phyloP scores from a whole-genome alignment of 208 protist genomes.

The Wallacemonas sp. region DNA sequence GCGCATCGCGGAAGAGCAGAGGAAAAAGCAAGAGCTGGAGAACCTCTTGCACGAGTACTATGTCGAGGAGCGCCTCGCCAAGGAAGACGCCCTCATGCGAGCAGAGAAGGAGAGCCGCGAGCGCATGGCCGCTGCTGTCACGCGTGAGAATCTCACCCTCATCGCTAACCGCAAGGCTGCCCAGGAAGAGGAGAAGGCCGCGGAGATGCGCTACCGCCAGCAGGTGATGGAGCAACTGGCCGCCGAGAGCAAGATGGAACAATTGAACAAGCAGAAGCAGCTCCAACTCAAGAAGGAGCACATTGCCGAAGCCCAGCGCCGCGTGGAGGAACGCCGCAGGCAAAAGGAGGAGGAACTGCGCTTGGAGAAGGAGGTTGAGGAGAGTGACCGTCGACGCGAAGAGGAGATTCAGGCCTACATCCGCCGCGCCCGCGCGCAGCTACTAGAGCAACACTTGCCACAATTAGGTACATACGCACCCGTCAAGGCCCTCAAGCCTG shows the following conservation, averaged over 20 bases:
- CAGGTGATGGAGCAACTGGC: slow-evolving; percentile 74
- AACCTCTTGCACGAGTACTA: slow-evolving; percentile 88
- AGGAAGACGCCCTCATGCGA: slow-evolving; percentile 59
- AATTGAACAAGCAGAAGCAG: slow-evolving; percentile 68
- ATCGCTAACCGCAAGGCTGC: slow-evolving; percentile 59
- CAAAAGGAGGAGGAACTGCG: slow-evolving; percentile 78
- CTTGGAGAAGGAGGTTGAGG: slow-evolving; percentile 54
- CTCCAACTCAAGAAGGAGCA: slow-evolving; percentile 77
- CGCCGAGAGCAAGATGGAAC: slow-evolving; percentile 76
- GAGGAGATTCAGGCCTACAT: slow-evolving; percentile 84
- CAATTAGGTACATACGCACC: slow-evolving; percentile 70
- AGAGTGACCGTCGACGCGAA: slow-evolving; percentile 44
- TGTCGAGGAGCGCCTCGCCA: slow-evolving; percentile 79
- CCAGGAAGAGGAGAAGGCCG: slow-evolving; percentile 54
- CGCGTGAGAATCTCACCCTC: slow-evolving; percentile 70
- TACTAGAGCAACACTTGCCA: slow-evolving; percentile 73
- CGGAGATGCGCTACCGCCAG: slow-evolving; percentile 83
- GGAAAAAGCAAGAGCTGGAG: slow-evolving; percentile 85
- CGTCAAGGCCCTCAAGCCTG: slow-evolving; percentile 45
- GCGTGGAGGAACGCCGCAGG: slow-evolving; percentile 69
- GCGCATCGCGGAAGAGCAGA: slow-evolving; percentile 78
- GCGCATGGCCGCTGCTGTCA: slow-evolving; percentile 54
- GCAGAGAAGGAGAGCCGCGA: slow-evolving; percentile 75
- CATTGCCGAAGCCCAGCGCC: slow-evolving; percentile 63
- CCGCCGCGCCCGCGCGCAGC: slow-evolving; percentile 66